Evolutionary conservation across 2,329 filamentous ascomycete genomes (phyloP), one percentile per base, ranked within the genome.

Genomic region (Fusarium succisae): DNA sequence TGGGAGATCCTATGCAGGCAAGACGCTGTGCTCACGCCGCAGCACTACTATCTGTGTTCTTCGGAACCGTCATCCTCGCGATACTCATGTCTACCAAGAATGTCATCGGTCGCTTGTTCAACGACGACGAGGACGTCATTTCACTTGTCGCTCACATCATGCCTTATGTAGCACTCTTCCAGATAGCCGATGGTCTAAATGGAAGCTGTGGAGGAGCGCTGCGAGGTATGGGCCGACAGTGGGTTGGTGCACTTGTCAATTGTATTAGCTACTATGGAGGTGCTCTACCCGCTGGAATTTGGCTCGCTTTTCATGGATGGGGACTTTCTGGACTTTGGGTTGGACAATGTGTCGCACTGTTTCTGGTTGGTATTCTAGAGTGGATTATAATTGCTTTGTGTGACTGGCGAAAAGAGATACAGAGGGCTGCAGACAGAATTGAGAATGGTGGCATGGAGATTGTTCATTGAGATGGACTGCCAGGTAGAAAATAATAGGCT

Each of bases 111-210:
- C 89, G 89, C 61, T 88, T 97, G 5, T 97, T 97, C 85, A 97
- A 95, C 77, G 89, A 95, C 71, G 94, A 97, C 76, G 82, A 89
- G 26, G 83, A 87, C 1, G 94, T 97, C 1, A 87, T 97, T 48
- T 84, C 80, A 14, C 88, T 97, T 1, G 95, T 95, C 1, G 90
- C 92, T 1, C 84, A 91, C 22, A 92, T 97, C 32, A 91, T 97
- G 86, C 95, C 95, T 1, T 96, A 91, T 77, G 94, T 97, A 2
- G 95, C 94, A 2, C 85, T 97, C 6, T 97, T 97, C 82, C 94
- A 97, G 84, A 95, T 97, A 68, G 94, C 94, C 0, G 94, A 97
- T 80, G 95, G 94, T 0, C 83, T 97, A 39, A 96, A 96, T 77
- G 94, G 94, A 3, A 93, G 91, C 68, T 97, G 94, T 79, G 94